These are phyloP conservation scores for Ophiocordyceps robertsii DNA, from an alignment of 2,329 filamentous ascomycete genomes.

Conservation along the genomic window DNA sequence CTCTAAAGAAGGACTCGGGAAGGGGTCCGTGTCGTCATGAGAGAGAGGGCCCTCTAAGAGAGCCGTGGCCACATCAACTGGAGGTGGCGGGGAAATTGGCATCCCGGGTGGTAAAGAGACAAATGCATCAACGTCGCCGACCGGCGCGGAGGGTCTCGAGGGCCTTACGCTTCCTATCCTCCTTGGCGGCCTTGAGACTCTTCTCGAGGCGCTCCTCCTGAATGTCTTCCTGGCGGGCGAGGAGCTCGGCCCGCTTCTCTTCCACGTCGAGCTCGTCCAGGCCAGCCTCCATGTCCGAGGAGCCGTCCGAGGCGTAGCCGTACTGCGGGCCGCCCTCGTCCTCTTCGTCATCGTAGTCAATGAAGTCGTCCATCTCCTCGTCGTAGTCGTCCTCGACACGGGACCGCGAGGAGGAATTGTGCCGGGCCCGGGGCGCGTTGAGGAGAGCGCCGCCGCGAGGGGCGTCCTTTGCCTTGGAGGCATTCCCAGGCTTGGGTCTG, in stretches of 20 bases:
- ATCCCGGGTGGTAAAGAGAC: background rate
- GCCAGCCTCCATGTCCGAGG: constrained; percentile 69
- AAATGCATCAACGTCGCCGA: constrained; percentile 12
- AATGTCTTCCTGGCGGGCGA: constrained; percentile 55
- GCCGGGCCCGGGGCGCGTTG: constrained; percentile 15
- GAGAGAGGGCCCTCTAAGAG: too few relatives aligned
- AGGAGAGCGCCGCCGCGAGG: constrained; percentile 28
- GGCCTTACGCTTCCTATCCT: constrained; percentile 33
- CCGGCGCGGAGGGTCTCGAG: constrained; percentile 21
- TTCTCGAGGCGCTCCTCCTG: constrained; percentile 50
- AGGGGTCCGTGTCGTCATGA: background rate
- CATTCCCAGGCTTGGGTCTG: constrained; percentile 34
- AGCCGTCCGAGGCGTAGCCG: constrained; percentile 49
- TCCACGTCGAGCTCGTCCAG: constrained; percentile 61
- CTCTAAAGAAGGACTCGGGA: constrained; percentile 2
- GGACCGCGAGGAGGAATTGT: constrained; percentile 16
- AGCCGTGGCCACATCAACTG: too few relatives aligned
- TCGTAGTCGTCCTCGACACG: constrained; percentile 48
- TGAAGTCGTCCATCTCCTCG: constrained; percentile 47
- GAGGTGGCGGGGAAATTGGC: too few relatives aligned
- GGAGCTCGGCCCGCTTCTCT: constrained; percentile 46
- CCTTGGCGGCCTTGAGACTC: constrained; percentile 47
- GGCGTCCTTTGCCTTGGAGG: constrained; percentile 17
- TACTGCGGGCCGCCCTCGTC: constrained; percentile 27
- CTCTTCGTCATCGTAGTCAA: constrained; percentile 47